Base-by-base conservation (phyloP, 495 filamentous ascomycete species). In the Cercophora scortea region DNA sequence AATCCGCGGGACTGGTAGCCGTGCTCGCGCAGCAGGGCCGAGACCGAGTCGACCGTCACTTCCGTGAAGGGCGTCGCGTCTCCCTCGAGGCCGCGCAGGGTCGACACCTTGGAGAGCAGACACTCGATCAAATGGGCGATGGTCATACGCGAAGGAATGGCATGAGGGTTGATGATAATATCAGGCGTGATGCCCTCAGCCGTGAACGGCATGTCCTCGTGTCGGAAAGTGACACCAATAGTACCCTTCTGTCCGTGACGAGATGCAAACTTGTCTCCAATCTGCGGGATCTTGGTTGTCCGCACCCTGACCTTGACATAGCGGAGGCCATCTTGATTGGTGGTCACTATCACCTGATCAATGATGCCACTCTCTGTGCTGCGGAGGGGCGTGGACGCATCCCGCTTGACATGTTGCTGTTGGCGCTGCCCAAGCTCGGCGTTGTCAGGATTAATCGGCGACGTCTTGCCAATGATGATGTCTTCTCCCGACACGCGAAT, bases 71-170 rank as follows among this genome's bases (percentile, higher is more conserved):
- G 94, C 0, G 93, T 99, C 13, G 94, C 93, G 63, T 99, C 94
- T 59, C 94, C 93, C 69, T 97, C 94, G 63, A 86, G 85, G 17
- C 93, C 93, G 67, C 87, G 86, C 13, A 96, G 77, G 0, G 92
- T 82, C 0, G 89, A 86, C 15, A 97, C 93, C 69, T 99, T 99
- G 68, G 87, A 92, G 41, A 97, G 81, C 62, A 96, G 81, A 77
- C 93, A 97, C 73, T 99, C 93, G 69, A 99, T 95, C 79, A 99
- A 89, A 78, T 99, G 94, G 53, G 94, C 93, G 78, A 97, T 97
- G 0, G 93, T 99, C 93, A 99, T 99, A 79, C 93, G 93, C 12
- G 93, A 99, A 1, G 93, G 93, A 79, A 99, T 97, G 68, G 94
- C 93, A 79, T 99, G 93, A 0, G 93, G 93, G 64, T 99, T 99